Base-by-base conservation (phyloP, 164 flowering plant genomes). In the Chimonanthus salicifolius region DNA sequence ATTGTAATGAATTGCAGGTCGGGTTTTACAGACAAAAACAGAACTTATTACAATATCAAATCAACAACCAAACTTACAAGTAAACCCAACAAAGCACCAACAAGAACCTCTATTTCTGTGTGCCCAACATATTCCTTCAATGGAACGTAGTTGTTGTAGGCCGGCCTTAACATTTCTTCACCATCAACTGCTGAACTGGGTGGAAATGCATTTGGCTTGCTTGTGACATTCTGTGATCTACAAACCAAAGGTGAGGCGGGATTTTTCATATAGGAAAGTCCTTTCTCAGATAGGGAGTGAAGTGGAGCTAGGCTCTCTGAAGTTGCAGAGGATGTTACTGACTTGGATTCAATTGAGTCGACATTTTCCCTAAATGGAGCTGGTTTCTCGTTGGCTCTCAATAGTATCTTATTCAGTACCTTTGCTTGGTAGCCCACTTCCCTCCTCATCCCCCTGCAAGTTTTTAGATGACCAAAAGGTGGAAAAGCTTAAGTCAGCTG, bases 381-480 rank as follows among this genome's bases (percentile, higher is more conserved):
- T 58, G 82, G 44, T 20, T 72, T 73, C n/a, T 73, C 18, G 47
- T 58, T 58, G 62, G 48, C 64, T 69, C 74, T 68, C 47, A 74
- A 69, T 33, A 82, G 67, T 11, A 73, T 71, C 18, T 47, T 84
- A 82, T 94, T 94, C 5, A 94, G 71, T 54, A 73, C 74, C 81
- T 80, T 89, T 48, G 98, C 92, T 76, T 92, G 98, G 67, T 69
- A 81, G 16, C 98, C 98, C 2, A 87, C 97, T 85, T 94, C 97
- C 82, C 90, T 85, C 78, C 98, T 84, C 70, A 94, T n/a, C 97
- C 6, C 94, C 97, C 97, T 94, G 82, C 81, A 80, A 74, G 44
- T 69, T 48, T 9, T 68, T 8, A 15, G 21, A n/a, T 33, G 44
- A 45, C 47, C 47, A 63, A 18, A 18, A 63, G 8, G 20, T n/a